Percentiles rank a stretch among this genome's conserved stretches.
Evolutionary conservation across 805 yeast species (phyloP).

Genomic region (Sugiyamaella mastotermitis): DNA sequence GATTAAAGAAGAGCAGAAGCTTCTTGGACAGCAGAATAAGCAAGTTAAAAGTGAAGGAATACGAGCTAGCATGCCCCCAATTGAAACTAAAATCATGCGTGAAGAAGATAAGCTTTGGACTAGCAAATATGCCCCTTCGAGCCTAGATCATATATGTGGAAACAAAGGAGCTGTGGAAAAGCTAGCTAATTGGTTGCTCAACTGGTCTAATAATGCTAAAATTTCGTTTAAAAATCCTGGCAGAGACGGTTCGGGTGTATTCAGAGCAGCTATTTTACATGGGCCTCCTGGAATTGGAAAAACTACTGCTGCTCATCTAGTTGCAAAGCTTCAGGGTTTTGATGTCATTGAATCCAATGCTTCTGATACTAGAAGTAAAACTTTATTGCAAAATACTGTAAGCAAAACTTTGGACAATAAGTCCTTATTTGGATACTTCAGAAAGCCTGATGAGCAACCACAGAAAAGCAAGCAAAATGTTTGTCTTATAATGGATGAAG

Average conservation of each 20-base stretch:
- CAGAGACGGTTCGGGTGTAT: conserved; percentile 60
- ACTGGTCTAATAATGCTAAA: conserved; percentile 62
- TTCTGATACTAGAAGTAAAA: conserved; percentile 79
- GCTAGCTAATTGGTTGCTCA: conserved; percentile 64
- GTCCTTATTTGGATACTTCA: conserved; percentile 73
- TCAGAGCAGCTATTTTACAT: conserved; percentile 77
- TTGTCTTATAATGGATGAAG: conserved; percentile 95
- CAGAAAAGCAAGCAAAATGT: conserved; percentile 44
- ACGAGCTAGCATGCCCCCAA: neutral
- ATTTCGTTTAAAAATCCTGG: conserved; percentile 49
- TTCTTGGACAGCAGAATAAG: neutral
- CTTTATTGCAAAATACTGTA: conserved; percentile 60
- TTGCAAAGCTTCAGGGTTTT: conserved; percentile 74
- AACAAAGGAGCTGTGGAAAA: conserved; percentile 69
- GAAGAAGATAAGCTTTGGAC: conserved; percentile 69
- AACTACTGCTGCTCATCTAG: conserved; percentile 81
- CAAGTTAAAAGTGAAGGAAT: neutral
- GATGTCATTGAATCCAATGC: conserved; percentile 85
- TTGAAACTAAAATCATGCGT: neutral
- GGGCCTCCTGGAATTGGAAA: conserved; percentile 97
- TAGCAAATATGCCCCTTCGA: conserved; percentile 81
- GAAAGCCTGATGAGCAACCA: conserved; percentile 15
- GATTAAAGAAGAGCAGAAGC: conserved; percentile 1
- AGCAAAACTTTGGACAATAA: conserved; percentile 72
- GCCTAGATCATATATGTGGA: conserved; percentile 77